Evolutionary conservation across 2,329 filamentous ascomycete genomes (phyloP).

Genomic region (Aspergillus ruber): DNA sequence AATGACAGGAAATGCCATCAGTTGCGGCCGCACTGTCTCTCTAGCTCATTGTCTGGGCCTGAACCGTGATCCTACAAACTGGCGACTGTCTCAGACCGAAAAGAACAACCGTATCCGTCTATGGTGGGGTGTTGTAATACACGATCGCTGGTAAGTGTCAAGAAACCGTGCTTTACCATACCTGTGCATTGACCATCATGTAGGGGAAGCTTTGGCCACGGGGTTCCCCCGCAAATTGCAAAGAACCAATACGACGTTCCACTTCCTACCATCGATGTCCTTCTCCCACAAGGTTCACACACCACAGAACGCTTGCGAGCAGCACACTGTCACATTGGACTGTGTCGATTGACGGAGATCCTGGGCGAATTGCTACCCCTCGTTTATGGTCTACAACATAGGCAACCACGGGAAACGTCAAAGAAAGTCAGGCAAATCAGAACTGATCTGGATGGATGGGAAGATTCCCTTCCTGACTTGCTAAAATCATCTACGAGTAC

Average conservation of each 20-base stretch:
- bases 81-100: slow-evolving; percentile 47
- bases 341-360: slow-evolving; percentile 46
- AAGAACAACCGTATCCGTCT: slow-evolving; percentile 47
- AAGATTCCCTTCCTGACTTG: slow-evolving; percentile 41
- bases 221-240: slow-evolving; percentile 48
- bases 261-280: slow-evolving; percentile 41
- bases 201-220: slow-evolving; percentile 51
- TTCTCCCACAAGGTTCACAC: slow-evolving; percentile 30
- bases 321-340: slow-evolving; percentile 47
- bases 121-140: slow-evolving; percentile 54
- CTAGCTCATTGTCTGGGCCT: slow-evolving; percentile 52
- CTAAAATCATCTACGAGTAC: slow-evolving; percentile 29
- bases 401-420: slow-evolving; percentile 37
- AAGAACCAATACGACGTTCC: slow-evolving; percentile 53
- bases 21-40: slow-evolving; percentile 48
- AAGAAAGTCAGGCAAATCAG: slow-evolving; percentile 42
- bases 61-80: slow-evolving; percentile 49
- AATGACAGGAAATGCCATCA: slow-evolving; percentile 53
- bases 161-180: background rate
- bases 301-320: slow-evolving; percentile 39
- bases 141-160: slow-evolving; percentile 45
- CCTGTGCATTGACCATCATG: slow-evolving; percentile 11
- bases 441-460: slow-evolving; percentile 41
- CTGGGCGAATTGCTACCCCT: slow-evolving; percentile 41
- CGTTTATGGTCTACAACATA: slow-evolving; percentile 41